Evolutionary conservation across 2,329 filamentous ascomycete genomes (phyloP).

Genomic region (Pseudocercospora musae): DNA sequence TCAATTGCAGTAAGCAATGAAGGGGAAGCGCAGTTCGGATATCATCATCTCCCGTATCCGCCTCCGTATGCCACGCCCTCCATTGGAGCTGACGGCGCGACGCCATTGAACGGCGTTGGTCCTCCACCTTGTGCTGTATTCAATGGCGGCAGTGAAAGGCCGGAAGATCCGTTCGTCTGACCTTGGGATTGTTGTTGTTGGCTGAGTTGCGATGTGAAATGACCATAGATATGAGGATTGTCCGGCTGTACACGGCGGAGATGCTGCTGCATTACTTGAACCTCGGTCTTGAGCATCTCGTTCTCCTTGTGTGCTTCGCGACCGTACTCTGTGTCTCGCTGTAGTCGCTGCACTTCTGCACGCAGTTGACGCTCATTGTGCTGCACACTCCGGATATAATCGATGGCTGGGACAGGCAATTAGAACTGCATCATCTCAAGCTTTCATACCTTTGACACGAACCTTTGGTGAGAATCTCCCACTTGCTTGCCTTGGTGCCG

Average conservation of each 20-base stretch:
- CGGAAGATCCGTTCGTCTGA: constrained; percentile 31
- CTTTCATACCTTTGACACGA: constrained; percentile 28
- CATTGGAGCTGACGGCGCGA: constrained; percentile 41
- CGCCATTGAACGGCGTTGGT: constrained; percentile 31
- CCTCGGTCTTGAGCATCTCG: constrained; percentile 46
- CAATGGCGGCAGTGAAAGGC: constrained; percentile 38
- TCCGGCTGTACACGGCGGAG: constrained; percentile 47
- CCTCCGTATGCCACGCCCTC: constrained; percentile 47
- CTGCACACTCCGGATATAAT: constrained; percentile 45
- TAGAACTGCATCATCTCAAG: constrained; percentile 1
- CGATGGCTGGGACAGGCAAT: constrained; percentile 41
- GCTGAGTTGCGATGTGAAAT: constrained; percentile 43
- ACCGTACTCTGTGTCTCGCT: constrained; percentile 44
- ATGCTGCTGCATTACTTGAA: constrained; percentile 46
- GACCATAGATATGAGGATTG: constrained; percentile 48
- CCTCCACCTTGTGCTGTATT: constrained; percentile 22
- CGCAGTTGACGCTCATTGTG: constrained; percentile 39
- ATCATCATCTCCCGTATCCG: constrained; percentile 22
- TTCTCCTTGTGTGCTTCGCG: constrained; percentile 47
- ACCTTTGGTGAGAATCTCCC: constrained; percentile 87
- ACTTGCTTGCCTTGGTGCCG: constrained; percentile 82
- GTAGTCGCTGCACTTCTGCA: constrained; percentile 41
- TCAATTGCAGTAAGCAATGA: constrained; percentile 1
- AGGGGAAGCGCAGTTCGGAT: background rate
- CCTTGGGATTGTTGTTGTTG: constrained; percentile 36